A percentile compares a stretch with the other conserved stretches of the same genome.
Conservation (phyloP, 1,284 basidiomycete species). For the Amylostereum chailletii region DNA sequence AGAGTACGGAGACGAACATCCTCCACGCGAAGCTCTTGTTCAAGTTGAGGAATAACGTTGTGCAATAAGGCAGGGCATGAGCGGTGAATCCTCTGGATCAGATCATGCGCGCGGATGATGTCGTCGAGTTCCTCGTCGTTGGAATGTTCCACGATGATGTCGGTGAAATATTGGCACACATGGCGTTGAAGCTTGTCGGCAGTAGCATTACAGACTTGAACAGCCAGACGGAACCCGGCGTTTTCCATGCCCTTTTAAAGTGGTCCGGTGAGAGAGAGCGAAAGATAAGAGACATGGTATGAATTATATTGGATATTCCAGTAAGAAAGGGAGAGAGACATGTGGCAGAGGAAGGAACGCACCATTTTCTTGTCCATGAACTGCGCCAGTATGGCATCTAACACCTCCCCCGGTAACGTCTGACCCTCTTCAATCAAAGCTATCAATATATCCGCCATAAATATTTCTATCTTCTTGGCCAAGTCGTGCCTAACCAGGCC, state of each 20-base stretch:
- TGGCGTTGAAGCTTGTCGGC: conserved; percentile 85
- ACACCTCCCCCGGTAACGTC: conserved; percentile 65
- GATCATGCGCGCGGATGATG: conserved; percentile 71
- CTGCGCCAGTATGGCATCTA: conserved; percentile 80
- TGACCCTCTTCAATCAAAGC: conserved; percentile 85
- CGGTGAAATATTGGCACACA: conserved; percentile 87
- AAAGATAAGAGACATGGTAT: not conserved
- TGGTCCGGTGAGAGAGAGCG: conserved; percentile 6
- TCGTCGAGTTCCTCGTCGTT: conserved; percentile 53
- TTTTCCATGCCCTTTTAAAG: conserved; percentile 55
- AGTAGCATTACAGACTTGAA: conserved; percentile 79
- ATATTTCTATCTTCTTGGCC: conserved; percentile 84
- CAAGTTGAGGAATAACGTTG: conserved; percentile 89
- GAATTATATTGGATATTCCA: too few species aligned
- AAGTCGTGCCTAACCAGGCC: conserved; percentile 73
- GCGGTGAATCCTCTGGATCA: conserved; percentile 79
- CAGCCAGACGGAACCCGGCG: conserved; percentile 78
- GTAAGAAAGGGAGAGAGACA: not conserved
- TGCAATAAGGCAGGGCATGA: conserved; percentile 78
- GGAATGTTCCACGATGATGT: conserved; percentile 66
- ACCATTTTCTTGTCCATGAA: conserved; percentile 75
- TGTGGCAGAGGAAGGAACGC: conserved; percentile 20
- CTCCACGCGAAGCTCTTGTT: conserved; percentile 82
- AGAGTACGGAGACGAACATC: conserved; percentile 67
- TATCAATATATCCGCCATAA: conserved; percentile 83